A percentile compares a stretch with the other conserved stretches of the same genome.
phyloP scores from a whole-genome alignment of 176 grass and related monocot genomes.

The Urochloa ruziziensis region DNA sequence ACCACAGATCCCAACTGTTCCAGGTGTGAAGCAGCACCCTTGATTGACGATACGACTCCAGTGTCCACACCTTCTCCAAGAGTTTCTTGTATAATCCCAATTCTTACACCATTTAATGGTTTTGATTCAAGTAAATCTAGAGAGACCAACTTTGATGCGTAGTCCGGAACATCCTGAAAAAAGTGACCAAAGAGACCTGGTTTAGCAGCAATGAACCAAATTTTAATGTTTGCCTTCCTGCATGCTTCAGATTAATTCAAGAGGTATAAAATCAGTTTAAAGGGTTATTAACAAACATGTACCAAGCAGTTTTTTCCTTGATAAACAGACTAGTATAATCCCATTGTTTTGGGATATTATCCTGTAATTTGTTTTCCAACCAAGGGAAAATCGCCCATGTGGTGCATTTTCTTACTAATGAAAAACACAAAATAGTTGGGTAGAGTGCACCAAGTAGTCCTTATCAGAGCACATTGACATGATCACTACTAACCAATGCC shows the following conservation, averaged over 20 bases:
- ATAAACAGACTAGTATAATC: background rate
- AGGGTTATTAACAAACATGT: background rate
- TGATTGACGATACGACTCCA: constrained; percentile 75
- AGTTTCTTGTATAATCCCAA: constrained; percentile 91
- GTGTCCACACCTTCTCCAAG: constrained; percentile 73
- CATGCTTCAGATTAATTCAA: background rate
- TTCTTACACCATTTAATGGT: constrained; percentile 73
- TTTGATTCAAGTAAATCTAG: constrained; percentile 68
- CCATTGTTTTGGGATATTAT: background rate
- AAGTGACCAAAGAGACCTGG: constrained; percentile 17
- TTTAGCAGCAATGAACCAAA: background rate
- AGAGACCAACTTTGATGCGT: constrained; percentile 59
- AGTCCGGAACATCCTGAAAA: constrained; percentile 74
- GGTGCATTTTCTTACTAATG: background rate
- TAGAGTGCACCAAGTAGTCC: background rate
- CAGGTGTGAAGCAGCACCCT: constrained; percentile 68
- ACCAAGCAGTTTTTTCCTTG: background rate
- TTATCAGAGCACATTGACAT: background rate
- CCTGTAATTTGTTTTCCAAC: background rate
- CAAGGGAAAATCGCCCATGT: background rate
- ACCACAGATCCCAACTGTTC: constrained; percentile 78
- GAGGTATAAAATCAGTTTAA: background rate
- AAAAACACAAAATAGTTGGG: background rate
- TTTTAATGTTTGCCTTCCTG: background rate
- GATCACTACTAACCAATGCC: background rate